These are phyloP conservation scores for Clarireedia sp. DNA, from an alignment of 2,329 filamentous ascomycete species.

Conservation along the genomic window DNA sequence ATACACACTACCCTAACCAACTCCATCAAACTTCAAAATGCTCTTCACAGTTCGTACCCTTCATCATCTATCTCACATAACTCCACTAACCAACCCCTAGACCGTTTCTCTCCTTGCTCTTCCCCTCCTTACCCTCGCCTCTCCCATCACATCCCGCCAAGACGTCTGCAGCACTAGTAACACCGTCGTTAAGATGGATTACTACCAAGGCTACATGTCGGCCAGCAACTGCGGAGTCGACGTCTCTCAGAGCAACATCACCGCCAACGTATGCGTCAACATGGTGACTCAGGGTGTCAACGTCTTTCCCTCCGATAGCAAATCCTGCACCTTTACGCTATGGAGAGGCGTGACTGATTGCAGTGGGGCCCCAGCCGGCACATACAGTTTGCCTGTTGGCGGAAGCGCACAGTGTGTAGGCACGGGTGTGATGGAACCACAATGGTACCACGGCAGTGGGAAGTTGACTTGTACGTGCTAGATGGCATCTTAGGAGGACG, in stretches of 20 bases:
- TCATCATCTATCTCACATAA: neutral
- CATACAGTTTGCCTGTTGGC: neutral
- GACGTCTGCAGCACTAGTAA: neutral
- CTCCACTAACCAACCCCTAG: neutral
- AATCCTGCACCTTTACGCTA: neutral
- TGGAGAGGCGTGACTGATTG: neutral
- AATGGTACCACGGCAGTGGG: constrained; percentile 3
- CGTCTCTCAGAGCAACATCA: constrained; percentile 1
- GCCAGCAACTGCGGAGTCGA: neutral
- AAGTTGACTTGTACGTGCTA: constrained; percentile 2
- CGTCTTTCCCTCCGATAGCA: neutral
- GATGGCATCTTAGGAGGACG: neutral
- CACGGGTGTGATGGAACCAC: neutral
- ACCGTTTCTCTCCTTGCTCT: neutral
- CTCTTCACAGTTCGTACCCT: constrained; percentile 2
- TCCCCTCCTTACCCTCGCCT: neutral
- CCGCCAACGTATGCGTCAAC: neutral
- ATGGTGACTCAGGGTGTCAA: neutral
- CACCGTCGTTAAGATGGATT: neutral
- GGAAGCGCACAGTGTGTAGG: neutral
- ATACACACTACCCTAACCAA: neutral
- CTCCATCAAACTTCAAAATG: neutral
- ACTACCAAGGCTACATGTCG: constrained; percentile 3
- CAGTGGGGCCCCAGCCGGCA: neutral
- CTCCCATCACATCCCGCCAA: neutral